phyloP scores from a whole-genome alignment of 2,329 filamentous ascomycete species.

The Phoma sp. region DNA sequence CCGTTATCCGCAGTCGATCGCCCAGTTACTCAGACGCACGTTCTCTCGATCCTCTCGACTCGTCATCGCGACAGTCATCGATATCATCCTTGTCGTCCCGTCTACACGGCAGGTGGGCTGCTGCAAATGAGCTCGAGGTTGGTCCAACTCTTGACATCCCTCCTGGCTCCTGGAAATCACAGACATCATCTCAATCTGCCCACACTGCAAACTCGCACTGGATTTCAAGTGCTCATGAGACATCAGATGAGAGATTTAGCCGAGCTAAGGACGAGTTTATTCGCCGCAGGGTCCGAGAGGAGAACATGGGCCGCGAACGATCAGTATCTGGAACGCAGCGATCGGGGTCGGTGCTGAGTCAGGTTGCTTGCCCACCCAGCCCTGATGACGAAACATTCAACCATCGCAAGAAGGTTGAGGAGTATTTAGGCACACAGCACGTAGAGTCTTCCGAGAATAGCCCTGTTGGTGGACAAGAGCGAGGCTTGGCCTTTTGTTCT shows the following conservation, averaged over 20 bases:
- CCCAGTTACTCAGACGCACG: slow-evolving; percentile 53
- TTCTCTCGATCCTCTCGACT: slow-evolving; percentile 28
- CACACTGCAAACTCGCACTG: slow-evolving; percentile 17
- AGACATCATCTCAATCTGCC: slow-evolving; percentile 14
- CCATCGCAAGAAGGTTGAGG: slow-evolving; percentile 36
- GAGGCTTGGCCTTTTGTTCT: slow-evolving; percentile 51
- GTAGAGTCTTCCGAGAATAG: slow-evolving; percentile 50
- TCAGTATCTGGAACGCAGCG: slow-evolving; percentile 31
- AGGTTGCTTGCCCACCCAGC: slow-evolving; percentile 54
- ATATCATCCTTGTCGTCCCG: slow-evolving; percentile 48
- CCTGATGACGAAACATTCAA: slow-evolving; percentile 52
- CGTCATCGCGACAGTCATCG: slow-evolving; percentile 48
- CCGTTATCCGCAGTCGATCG: slow-evolving; percentile 45
- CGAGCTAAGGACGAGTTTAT: slow-evolving; percentile 49
- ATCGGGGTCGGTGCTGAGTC: slow-evolving; percentile 37
- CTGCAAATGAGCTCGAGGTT: slow-evolving; percentile 33
- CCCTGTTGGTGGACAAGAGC: slow-evolving; percentile 42
- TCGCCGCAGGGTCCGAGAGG: slow-evolving; percentile 44
- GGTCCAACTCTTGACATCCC: slow-evolving; percentile 29
- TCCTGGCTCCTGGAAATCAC: slow-evolving; percentile 12
- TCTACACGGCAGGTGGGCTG: slow-evolving; percentile 31
- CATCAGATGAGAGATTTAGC: slow-evolving; percentile 41
- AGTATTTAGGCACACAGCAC: slow-evolving; percentile 37
- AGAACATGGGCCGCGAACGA: slow-evolving; percentile 36
- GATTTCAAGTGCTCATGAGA: slow-evolving; percentile 26